Base-by-base conservation (phyloP, 1,139 yeast genomes). In the Hemisphaericaspora xylofermentans region DNA sequence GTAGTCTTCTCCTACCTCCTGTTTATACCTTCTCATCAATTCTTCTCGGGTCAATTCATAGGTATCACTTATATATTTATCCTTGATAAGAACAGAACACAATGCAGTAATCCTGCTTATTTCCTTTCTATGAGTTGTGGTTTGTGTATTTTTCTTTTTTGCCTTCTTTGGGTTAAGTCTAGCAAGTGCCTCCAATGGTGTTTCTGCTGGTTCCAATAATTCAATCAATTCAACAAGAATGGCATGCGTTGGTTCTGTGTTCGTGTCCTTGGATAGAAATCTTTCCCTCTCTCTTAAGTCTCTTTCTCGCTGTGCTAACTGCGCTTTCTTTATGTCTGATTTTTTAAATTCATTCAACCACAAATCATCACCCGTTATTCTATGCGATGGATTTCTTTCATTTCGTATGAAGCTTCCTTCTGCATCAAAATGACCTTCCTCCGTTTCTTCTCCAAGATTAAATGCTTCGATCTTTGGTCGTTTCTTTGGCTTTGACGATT, bases 31-130 rank as follows among this genome's bases (percentile, higher is more conserved):
- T 44, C 89, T 57, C 67, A 77, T 71, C 30, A 84, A 61, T 53
- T 80, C 82, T 49, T 85, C 93, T 45, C 78, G 63, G 4, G 74
- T 69, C 54, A 72, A 40, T 2, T 82, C 86, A 51, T 84, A 84
- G 2, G 75, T 62, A 14, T 76, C 73, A 3, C 50, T 47, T 10
- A 72, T 41, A 0, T 72, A 73, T 38, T 70, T 66, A 8, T 66
- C 70, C 21, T 56, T 56, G 29, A 71, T 56, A 16, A 84, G 57
- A 14, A 56, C 50, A 34, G 80, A 81, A 39, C 83, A 72, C 8
- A 61, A 49, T 16, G 74, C 83, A 0, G 91, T 80, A 3, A 83
- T 63, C 3, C 46, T 36, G 7, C 63, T 58, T 2, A 79, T 71
- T 1, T 36, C 33, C 2, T 47, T 32, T 40, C 65, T 68, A 15